phyloP scores from a whole-genome alignment of 225 moss, liverwort and hornwort genomes.

The Rhytidiadelphus loreus region DNA sequence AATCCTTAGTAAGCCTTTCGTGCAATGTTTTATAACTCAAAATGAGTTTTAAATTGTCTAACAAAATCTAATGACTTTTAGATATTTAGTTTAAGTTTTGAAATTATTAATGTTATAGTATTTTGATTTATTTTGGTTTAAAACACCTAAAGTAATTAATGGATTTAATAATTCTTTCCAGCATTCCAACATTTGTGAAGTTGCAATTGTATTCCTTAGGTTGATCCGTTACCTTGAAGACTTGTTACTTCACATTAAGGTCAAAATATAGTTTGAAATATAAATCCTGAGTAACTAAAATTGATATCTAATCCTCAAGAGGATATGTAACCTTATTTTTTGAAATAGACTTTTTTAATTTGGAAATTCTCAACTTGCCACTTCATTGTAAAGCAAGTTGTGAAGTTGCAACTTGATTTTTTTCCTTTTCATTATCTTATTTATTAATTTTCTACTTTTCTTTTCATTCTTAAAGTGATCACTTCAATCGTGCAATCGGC shows the following conservation, averaged over 20 bases:
- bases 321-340: not conserved
- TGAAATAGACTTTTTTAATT: not conserved
- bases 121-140: not conserved
- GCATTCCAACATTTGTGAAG: not conserved
- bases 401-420: not conserved
- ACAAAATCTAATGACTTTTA: not conserved
- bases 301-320: not conserved
- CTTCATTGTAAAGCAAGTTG: not conserved
- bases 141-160: not conserved
- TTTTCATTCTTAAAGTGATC: accelerated
- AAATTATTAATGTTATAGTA: not conserved
- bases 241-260: not conserved
- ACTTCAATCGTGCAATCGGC: accelerated
- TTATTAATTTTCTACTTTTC: not conserved
- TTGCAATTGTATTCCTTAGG: not conserved
- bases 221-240: not conserved
- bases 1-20: not conserved
- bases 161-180: not conserved
- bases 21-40: not conserved
- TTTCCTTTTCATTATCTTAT: accelerated
- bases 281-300: not conserved
- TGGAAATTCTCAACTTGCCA: not conserved
- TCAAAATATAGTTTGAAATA: not conserved
- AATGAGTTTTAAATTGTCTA: not conserved
- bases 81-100: not conserved